These are phyloP conservation scores for Phaeoacremonium minimum DNA, from an alignment of 2,329 filamentous ascomycete species.

Conservation along the genomic window DNA sequence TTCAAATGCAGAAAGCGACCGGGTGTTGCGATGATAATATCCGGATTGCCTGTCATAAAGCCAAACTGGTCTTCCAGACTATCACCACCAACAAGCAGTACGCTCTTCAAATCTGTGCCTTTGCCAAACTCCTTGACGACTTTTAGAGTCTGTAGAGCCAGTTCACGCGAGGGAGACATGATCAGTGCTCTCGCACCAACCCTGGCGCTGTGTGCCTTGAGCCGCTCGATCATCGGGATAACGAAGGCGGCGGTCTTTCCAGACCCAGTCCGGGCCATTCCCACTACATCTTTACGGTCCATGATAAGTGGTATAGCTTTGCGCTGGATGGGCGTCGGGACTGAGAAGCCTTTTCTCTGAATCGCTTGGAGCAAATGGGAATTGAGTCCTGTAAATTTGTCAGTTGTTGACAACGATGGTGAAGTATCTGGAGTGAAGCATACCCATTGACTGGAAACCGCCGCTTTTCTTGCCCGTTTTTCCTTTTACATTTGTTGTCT, in stretches of 20 bases:
- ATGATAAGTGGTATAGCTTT: constrained; percentile 93
- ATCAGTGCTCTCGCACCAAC: constrained; percentile 85
- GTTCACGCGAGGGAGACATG: constrained; percentile 86
- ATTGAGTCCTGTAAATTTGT: constrained; percentile 58
- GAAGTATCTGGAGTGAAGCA: constrained; percentile 10
- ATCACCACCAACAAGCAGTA: constrained; percentile 90
- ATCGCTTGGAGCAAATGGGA: constrained; percentile 84
- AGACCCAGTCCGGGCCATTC: constrained; percentile 97
- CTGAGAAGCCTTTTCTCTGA: constrained; percentile 86
- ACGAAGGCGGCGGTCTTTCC: constrained; percentile 98
- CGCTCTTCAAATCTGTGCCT: constrained; percentile 87
- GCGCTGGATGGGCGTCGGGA: constrained; percentile 94
- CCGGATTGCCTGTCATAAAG: constrained; percentile 89
- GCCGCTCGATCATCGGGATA: constrained; percentile 93
- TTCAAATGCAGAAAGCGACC: constrained; percentile 95
- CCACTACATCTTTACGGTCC: constrained; percentile 91
- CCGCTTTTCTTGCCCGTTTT: constrained; percentile 90
- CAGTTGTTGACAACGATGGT: constrained; percentile 2
- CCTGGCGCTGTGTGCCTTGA: constrained; percentile 82
- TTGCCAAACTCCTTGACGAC: constrained; percentile 92
- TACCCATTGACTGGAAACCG: constrained; percentile 93
- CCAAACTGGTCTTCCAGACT: constrained; percentile 93
- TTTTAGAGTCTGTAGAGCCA: constrained; percentile 91
- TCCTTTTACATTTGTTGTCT: constrained; percentile 75
- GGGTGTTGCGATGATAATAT: constrained; percentile 95